Base-by-base conservation (phyloP, 2,329 filamentous ascomycete genomes). In the Aspergillus fumigatiaffinis region DNA sequence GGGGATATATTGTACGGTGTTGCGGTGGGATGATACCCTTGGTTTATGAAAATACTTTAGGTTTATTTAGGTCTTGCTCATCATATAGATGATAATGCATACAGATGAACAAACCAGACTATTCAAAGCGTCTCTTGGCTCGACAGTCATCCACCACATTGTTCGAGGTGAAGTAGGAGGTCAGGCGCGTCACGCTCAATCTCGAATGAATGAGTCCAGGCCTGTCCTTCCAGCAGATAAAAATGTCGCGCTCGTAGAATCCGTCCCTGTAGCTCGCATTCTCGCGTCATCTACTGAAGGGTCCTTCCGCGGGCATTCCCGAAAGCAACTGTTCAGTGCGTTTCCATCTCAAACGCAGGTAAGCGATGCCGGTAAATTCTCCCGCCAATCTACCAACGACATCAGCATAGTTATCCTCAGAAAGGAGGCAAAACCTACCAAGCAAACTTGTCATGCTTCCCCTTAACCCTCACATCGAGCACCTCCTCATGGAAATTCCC, bases 401-500 rank as follows among this genome's bases (percentile, higher is more conserved):
- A 63, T 52, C 38, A 59, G 60, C 54, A n/a, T n/a, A n/a, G n/a
- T n/a, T n/a, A n/a, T n/a, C n/a, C n/a, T n/a, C n/a, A n/a, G n/a
- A n/a, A 60, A 59, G 21, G 21, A 62, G n/a, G 53, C 44, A 42
- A 21, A 26, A 49, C 52, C 69, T 29, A 47, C 65, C 69, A 77
- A 48, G 76, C 76, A 69, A 79, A 96, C 74, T 96, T 96, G 76
- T 96, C 92, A 76, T 96, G 92, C 77, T 96, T 96, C 55, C 87
- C 87, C 79, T 96, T 96, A 29, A 94, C 88, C 75, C 93, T 94
- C 55, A 97, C 80, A 76, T 95, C 87, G 63, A 97, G 76, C 68
- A 97, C 76, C 65, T 84, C 84, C 77, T 97, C 92, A 72, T 97
- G 90, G 71, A 94, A 97, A 71, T 93, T 87, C 0, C 94, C 94